Conservation (phyloP, 2,329 filamentous ascomycete species). For the Emydomyces testavorans region DNA sequence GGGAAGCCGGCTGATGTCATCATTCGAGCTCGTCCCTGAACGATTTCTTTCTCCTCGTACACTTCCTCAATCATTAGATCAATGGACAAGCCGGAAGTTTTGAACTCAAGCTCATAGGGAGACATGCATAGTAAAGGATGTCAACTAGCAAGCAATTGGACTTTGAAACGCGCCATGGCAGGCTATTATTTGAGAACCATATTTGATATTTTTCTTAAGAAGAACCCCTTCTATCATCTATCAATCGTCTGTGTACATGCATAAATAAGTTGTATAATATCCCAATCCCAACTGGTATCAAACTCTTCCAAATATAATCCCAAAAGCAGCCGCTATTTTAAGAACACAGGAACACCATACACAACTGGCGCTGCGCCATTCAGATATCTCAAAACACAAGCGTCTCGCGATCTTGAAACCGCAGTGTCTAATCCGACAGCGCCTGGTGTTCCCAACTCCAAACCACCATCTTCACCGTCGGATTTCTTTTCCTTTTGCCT, state of each 20-base stretch:
- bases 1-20: too few relatives aligned
- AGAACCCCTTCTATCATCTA: neutral
- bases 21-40: neutral
- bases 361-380: conserved; percentile 90
- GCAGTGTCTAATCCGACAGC: conserved; percentile 50
- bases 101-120: too few relatives aligned
- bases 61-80: too few relatives aligned
- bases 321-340: conserved; percentile 32
- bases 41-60: neutral
- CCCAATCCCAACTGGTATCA: neutral
- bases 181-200: too few relatives aligned
- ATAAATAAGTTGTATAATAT: too few relatives aligned
- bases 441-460: neutral
- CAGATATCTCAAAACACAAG: conserved; percentile 80
- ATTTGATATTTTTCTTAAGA: too few relatives aligned
- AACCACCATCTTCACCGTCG: neutral
- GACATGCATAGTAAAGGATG: too few relatives aligned
- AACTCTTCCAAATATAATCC: neutral
- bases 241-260: too few relatives aligned
- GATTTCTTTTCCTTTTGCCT: neutral
- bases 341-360: conserved; percentile 87
- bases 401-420: conserved; percentile 59
- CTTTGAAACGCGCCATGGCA: too few relatives aligned
- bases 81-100: too few relatives aligned
- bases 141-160: too few relatives aligned